phyloP scores from a whole-genome alignment of 805 yeast species.

The Candida orba region DNA sequence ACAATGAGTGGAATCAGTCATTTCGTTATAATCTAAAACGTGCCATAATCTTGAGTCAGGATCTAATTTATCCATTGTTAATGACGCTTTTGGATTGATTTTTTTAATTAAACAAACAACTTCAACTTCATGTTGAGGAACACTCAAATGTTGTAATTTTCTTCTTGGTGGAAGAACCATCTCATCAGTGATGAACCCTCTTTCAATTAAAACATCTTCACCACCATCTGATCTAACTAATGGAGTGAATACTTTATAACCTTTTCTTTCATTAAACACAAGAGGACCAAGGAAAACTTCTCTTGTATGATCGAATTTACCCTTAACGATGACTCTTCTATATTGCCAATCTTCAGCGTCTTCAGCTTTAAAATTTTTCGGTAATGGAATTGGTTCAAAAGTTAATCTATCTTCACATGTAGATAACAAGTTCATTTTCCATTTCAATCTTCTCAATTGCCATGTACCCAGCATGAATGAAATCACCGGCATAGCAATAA shows the following conservation, averaged over 20 bases:
- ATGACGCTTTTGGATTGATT: slow-evolving; percentile 53
- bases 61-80: slow-evolving; percentile 66
- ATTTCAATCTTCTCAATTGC: slow-evolving; percentile 79
- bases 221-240: slow-evolving; percentile 70
- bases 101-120: slow-evolving; percentile 68
- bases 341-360: slow-evolving; percentile 73
- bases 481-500: slow-evolving; percentile 74
- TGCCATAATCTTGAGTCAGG: slow-evolving; percentile 63
- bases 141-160: slow-evolving; percentile 58
- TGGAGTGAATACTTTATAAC: slow-evolving; percentile 79
- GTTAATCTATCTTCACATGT: slow-evolving; percentile 77
- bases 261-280: slow-evolving; percentile 60
- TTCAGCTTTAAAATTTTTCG: slow-evolving; percentile 55
- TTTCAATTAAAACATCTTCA: slow-evolving; percentile 68
- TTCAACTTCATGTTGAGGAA: slow-evolving; percentile 57
- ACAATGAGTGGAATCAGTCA: slow-evolving; percentile 62
- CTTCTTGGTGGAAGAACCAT: slow-evolving; percentile 49
- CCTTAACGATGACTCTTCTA: slow-evolving; percentile 68
- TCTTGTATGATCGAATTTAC: slow-evolving; percentile 73
- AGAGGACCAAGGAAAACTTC: slow-evolving; percentile 94
- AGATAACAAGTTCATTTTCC: slow-evolving; percentile 84
- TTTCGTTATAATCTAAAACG: slow-evolving; percentile 73
- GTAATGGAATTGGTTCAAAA: slow-evolving; percentile 64
- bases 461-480: slow-evolving; percentile 86
- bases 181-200: slow-evolving; percentile 87